These are phyloP conservation scores for Geotrichum fermentans DNA, from an alignment of 1,139 yeast genomes.

Conservation along the genomic window DNA sequence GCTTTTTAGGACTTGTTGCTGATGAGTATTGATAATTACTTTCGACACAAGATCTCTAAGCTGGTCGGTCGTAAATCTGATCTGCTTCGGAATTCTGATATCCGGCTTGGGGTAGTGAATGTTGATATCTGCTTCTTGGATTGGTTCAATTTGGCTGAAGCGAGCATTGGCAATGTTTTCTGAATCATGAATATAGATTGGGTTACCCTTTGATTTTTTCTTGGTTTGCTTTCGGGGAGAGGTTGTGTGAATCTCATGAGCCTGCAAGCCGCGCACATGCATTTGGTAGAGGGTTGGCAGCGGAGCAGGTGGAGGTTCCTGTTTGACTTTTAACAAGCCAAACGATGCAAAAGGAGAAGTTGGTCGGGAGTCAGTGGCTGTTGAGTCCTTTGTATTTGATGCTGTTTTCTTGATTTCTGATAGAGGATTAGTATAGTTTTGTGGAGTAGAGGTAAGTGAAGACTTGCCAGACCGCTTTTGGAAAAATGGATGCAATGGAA, in stretches of 20 bases:
- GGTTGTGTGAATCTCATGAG: neutral
- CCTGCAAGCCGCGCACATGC: constrained; percentile 8
- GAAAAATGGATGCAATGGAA: neutral
- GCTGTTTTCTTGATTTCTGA: neutral
- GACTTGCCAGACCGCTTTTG: neutral
- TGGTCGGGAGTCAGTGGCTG: neutral
- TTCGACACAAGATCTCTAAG: neutral
- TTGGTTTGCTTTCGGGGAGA: neutral
- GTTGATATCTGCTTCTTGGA: neutral
- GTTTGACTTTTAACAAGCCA: neutral
- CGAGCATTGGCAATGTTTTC: constrained; percentile 2
- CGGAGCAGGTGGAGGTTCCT: constrained; percentile 1
- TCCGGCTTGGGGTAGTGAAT: neutral
- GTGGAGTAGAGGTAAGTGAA: neutral
- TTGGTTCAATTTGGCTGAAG: neutral
- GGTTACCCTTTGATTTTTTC: neutral
- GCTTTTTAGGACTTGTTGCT: constrained; percentile 1
- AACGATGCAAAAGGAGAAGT: neutral
- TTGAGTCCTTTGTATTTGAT: neutral
- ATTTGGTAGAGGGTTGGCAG: constrained; percentile 13
- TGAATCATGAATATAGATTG: neutral
- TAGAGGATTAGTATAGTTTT: neutral
- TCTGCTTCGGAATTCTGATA: neutral
- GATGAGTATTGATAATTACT: constrained; percentile 1
- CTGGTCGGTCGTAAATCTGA: neutral